phyloP scores from a whole-genome alignment of 2,329 filamentous ascomycete species.

The Diaporthe australafricana region DNA sequence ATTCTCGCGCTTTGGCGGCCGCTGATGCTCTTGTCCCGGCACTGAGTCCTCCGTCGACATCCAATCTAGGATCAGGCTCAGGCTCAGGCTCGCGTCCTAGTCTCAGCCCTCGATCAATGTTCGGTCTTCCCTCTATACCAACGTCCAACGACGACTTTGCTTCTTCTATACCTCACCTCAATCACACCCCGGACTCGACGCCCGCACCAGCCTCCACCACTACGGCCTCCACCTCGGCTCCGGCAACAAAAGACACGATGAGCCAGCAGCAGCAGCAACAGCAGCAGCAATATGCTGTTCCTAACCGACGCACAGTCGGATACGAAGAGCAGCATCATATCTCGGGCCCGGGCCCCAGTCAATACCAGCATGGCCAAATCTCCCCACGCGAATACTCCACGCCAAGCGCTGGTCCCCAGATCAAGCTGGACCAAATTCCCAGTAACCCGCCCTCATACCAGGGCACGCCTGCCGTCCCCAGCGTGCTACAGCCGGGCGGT shows the following conservation, averaged over 20 bases:
- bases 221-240: slow-evolving; percentile 9
- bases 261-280: slow-evolving; percentile 52
- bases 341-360: slow-evolving; percentile 53
- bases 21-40: slow-evolving; percentile 26
- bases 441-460: slow-evolving; percentile 55
- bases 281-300: slow-evolving; percentile 45
- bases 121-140: slow-evolving; percentile 37
- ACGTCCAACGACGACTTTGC: slow-evolving; percentile 38
- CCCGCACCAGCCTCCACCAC: background rate
- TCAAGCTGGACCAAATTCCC: slow-evolving; percentile 61
- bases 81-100: slow-evolving; percentile 17
- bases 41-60: background rate
- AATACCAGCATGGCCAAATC: slow-evolving; percentile 54
- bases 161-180: slow-evolving; percentile 35
- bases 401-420: slow-evolving; percentile 55
- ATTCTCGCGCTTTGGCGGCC: slow-evolving; percentile 15
- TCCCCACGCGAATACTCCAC: slow-evolving; percentile 61
- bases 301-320: slow-evolving; percentile 52
- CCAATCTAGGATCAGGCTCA: slow-evolving; percentile 20
- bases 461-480: slow-evolving; percentile 61
- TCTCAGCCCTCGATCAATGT: slow-evolving; percentile 28
- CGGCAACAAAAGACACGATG: slow-evolving; percentile 43
- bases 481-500: slow-evolving; percentile 68
- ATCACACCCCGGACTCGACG: slow-evolving; percentile 8
- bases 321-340: slow-evolving; percentile 65